A percentile compares a stretch with the other conserved stretches of the same genome.
These are phyloP conservation scores for Eleusine indica DNA, from an alignment of 176 grass and related monocot species.

Conservation along the genomic window DNA sequence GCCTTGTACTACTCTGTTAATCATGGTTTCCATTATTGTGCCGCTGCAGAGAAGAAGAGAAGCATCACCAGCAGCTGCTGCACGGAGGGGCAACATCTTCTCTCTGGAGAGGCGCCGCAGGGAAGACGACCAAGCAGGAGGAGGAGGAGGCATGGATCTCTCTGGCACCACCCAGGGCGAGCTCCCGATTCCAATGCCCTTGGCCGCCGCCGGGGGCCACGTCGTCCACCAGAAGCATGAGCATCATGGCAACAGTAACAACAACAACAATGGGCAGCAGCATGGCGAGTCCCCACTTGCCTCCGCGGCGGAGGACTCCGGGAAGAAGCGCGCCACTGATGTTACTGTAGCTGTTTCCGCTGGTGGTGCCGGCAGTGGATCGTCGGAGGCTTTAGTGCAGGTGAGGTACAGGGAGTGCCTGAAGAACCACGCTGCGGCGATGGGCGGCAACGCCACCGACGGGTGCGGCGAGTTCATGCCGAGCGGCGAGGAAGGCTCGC, in stretches of 20 bases:
- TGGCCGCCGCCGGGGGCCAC: constrained; percentile 41
- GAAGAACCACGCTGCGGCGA: constrained; percentile 92
- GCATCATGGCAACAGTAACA: constrained; percentile 16
- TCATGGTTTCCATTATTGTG: constrained; percentile 59
- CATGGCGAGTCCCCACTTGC: too few species aligned
- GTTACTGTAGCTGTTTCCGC: neutral
- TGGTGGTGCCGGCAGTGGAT: neutral
- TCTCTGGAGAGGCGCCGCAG: constrained; percentile 41
- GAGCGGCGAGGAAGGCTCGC: constrained; percentile 67
- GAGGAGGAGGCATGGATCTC: constrained; percentile 64
- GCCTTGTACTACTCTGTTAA: neutral
- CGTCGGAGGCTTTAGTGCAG: too few species aligned
- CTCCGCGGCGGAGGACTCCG: too few species aligned
- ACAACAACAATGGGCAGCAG: neutral
- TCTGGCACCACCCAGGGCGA: constrained; percentile 72
- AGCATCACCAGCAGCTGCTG: constrained; percentile 6
- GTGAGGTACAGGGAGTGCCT: constrained; percentile 89
- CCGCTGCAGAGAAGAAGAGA: constrained; percentile 50
- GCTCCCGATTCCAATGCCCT: constrained; percentile 91
- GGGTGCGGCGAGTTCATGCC: constrained; percentile 99
- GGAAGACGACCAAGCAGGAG: neutral
- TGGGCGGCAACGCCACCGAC: constrained; percentile 86
- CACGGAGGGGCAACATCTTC: constrained; percentile 40
- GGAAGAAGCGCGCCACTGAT: constrained; percentile 27
- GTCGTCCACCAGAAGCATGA: constrained; percentile 47